Percentiles rank a stretch among this genome's conserved stretches.
phyloP scores from a whole-genome alignment of 805 yeast species.

The Lipomyces kockii region DNA sequence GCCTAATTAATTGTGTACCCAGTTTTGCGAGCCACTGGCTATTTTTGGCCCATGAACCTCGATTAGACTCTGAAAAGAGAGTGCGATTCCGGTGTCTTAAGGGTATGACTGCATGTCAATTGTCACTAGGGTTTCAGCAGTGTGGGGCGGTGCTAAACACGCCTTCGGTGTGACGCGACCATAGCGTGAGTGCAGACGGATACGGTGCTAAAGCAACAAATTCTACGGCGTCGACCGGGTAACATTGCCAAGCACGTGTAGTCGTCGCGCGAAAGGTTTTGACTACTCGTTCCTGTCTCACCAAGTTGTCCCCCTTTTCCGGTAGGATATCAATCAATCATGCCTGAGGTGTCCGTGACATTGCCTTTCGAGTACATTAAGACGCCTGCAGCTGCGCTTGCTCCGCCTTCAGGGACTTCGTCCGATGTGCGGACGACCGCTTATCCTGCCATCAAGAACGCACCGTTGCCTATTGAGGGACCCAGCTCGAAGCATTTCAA shows the following conservation, averaged over 20 bases:
- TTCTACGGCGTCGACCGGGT: neutral
- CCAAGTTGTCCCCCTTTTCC: too few relatives aligned
- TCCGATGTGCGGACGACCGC: conserved; percentile 59
- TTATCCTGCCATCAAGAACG: conserved; percentile 78
- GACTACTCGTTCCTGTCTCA: too few relatives aligned
- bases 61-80: too few relatives aligned
- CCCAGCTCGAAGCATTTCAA: conserved; percentile 79
- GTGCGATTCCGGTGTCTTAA: too few relatives aligned
- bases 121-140: too few relatives aligned
- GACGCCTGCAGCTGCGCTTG: conserved; percentile 60
- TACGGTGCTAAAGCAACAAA: conserved; percentile 1
- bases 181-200: neutral
- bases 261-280: too few relatives aligned
- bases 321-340: neutral
- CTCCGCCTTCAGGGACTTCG: conserved; percentile 50
- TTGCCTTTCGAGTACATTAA: conserved; percentile 55
- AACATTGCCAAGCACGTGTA: too few relatives aligned
- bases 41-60: neutral
- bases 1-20: neutral
- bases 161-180: neutral
- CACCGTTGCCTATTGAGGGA: conserved; percentile 90
- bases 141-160: too few relatives aligned
- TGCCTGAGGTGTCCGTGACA: conserved; percentile 18
- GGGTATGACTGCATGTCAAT: too few relatives aligned
- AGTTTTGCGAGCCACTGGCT: neutral